Conservation (phyloP, 495 filamentous ascomycete genomes). For the Glonium stellatum region DNA sequence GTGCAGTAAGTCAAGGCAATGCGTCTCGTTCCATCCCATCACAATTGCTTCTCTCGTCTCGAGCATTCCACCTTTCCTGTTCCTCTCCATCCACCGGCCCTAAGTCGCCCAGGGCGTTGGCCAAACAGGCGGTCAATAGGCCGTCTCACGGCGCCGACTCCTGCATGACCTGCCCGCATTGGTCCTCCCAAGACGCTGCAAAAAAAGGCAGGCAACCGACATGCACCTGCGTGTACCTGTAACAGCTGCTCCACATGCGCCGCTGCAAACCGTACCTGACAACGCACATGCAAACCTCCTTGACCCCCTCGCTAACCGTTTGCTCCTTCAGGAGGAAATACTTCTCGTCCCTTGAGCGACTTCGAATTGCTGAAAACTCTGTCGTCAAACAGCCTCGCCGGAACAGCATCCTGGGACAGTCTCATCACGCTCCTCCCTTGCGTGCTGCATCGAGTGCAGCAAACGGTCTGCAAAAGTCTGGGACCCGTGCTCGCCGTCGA, state of each 20-base stretch:
- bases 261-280: constrained; percentile 18
- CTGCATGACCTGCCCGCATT: constrained; percentile 4
- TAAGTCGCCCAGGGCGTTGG: background rate
- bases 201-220: background rate
- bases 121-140: constrained; percentile 5
- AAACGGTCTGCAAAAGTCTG: constrained; percentile 5
- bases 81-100: background rate
- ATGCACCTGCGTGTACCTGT: constrained; percentile 3
- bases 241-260: constrained; percentile 1
- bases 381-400: background rate
- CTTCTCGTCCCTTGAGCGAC: constrained; percentile 33
- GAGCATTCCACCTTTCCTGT: constrained; percentile 10
- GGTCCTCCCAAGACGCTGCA: constrained; percentile 4
- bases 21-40: constrained; percentile 13
- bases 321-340: constrained; percentile 30
- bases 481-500: constrained; percentile 11
- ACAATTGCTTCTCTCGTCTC: constrained; percentile 5
- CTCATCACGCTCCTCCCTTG: background rate
- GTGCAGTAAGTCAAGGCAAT: constrained; percentile 29
- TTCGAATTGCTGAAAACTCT: constrained; percentile 28
- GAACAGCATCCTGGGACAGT: constrained; percentile 1
- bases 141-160: background rate
- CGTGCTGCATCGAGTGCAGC: background rate
- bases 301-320: constrained; percentile 12
- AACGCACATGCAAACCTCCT: constrained; percentile 5